Percentiles rank a stretch among this genome's conserved stretches.
Conservation (phyloP, 352 stramenopile species). For the Phytophthora meadii region DNA sequence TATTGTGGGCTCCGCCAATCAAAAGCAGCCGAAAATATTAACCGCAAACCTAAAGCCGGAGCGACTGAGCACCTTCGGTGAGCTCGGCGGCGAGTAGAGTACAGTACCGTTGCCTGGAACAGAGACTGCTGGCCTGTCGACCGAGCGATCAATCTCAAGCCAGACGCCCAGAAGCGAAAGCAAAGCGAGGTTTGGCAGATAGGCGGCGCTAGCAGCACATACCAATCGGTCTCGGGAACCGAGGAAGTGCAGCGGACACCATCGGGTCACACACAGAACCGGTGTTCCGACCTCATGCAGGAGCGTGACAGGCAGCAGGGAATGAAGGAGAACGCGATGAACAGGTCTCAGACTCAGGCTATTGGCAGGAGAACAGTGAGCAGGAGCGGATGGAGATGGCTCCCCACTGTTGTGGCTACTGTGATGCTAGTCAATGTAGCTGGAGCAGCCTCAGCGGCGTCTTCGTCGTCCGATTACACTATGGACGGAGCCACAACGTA, state of each 20-base stretch:
- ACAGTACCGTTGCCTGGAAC: neutral
- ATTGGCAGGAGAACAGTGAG: conserved; percentile 6
- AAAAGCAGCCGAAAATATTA: conserved; percentile 4
- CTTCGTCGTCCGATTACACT: conserved; percentile 26
- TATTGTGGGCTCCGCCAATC: conserved; percentile 21
- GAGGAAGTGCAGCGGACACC: conserved; percentile 24
- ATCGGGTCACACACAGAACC: conserved; percentile 16
- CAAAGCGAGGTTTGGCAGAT: conserved; percentile 35
- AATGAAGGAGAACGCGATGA: conserved; percentile 5
- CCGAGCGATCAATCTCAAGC: conserved; percentile 22
- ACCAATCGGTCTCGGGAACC: conserved; percentile 24
- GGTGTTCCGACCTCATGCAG: conserved; percentile 28
- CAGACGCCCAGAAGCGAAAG: conserved; percentile 17
- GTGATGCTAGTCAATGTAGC: conserved; percentile 30
- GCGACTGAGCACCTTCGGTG: neutral
- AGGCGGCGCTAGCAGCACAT: conserved; percentile 22
- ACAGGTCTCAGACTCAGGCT: conserved; percentile 14
- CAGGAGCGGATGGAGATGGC: conserved; percentile 17
- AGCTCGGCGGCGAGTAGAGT: conserved; percentile 12
- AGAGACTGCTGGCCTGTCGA: conserved; percentile 14
- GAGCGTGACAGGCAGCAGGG: conserved; percentile 16
- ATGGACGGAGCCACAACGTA: conserved; percentile 62
- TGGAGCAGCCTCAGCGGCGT: conserved; percentile 17
- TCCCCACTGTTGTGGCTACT: conserved; percentile 1
- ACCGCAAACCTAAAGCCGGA: conserved; percentile 35